Percentiles rank a stretch among this genome's conserved stretches.
Conservation (phyloP, 2,329 filamentous ascomycete genomes). For the Neurospora sp. region DNA sequence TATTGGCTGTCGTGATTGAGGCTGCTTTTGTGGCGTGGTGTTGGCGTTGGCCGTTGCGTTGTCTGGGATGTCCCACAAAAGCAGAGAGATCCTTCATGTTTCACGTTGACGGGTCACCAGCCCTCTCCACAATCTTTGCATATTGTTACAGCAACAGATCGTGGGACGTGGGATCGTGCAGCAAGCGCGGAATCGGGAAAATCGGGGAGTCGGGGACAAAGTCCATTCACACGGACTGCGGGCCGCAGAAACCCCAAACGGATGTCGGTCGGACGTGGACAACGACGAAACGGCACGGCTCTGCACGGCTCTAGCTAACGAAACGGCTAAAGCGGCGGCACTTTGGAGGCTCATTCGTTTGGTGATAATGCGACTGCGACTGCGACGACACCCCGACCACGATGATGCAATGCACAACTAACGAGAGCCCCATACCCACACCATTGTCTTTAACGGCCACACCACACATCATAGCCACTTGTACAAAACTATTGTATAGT, state of each 20-base stretch:
- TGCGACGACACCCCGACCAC: background rate
- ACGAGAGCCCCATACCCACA: background rate
- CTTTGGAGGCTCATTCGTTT: background rate
- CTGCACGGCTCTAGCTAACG: background rate
- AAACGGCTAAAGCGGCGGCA: background rate
- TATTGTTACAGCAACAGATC: background rate
- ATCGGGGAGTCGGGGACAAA: background rate
- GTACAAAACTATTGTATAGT: background rate
- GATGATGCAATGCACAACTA: background rate
- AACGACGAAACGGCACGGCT: background rate
- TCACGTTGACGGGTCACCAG: background rate
- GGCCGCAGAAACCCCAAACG: background rate
- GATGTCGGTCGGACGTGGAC: background rate
- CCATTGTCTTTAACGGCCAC: background rate
- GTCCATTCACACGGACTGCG: background rate
- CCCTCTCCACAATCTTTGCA: background rate
- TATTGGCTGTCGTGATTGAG: constrained; percentile 2
- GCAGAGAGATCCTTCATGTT: background rate
- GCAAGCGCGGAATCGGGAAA: background rate
- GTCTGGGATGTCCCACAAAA: background rate
- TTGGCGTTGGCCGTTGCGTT: background rate
- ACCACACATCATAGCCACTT: background rate
- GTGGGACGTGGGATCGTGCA: background rate
- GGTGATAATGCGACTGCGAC: background rate
- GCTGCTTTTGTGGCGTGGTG: background rate